Conservation (phyloP, 1,139 yeast species). For the Pichia kudriavzevii region DNA sequence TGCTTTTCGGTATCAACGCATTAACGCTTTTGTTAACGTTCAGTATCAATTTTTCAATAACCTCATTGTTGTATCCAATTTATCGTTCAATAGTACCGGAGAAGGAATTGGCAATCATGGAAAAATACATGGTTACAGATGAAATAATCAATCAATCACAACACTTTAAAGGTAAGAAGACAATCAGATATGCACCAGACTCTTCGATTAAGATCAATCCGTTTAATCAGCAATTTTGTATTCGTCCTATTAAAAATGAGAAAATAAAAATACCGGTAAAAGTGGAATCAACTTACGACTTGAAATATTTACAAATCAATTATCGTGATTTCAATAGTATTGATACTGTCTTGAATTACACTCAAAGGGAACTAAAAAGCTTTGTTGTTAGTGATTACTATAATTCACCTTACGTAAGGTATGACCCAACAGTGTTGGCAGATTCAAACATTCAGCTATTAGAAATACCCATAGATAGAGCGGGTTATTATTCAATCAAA, state of each 20-base stretch:
- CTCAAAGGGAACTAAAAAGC: slow-evolving; percentile 46
- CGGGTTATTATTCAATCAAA: slow-evolving; percentile 68
- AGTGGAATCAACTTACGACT: slow-evolving; percentile 71
- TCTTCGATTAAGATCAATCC: slow-evolving; percentile 84
- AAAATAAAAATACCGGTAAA: slow-evolving; percentile 57
- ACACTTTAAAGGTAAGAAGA: slow-evolving; percentile 79
- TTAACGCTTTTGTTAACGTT: slow-evolving; percentile 39
- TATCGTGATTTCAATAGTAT: slow-evolving; percentile 52
- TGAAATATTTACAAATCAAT: slow-evolving; percentile 61
- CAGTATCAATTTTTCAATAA: slow-evolving; percentile 33
- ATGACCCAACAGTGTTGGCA: slow-evolving; percentile 27
- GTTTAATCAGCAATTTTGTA: slow-evolving; percentile 54
- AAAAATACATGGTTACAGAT: slow-evolving; percentile 39
- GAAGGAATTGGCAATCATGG: slow-evolving; percentile 65
- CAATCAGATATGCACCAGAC: slow-evolving; percentile 85
- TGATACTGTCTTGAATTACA: slow-evolving; percentile 43
- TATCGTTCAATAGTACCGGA: slow-evolving; percentile 41
- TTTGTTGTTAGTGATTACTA: slow-evolving; percentile 36
- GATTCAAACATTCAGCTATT: slow-evolving; percentile 40
- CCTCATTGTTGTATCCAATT: slow-evolving; percentile 33
- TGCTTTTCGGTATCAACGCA: slow-evolving; percentile 32
- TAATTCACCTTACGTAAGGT: slow-evolving; percentile 25
- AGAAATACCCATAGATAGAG: slow-evolving; percentile 51
- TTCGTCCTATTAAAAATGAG: slow-evolving; percentile 35
- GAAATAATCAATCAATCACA: slow-evolving; percentile 52